phyloP scores from a whole-genome alignment of 192 early-diverging fungal species.

The Rhizophagus clarus region DNA sequence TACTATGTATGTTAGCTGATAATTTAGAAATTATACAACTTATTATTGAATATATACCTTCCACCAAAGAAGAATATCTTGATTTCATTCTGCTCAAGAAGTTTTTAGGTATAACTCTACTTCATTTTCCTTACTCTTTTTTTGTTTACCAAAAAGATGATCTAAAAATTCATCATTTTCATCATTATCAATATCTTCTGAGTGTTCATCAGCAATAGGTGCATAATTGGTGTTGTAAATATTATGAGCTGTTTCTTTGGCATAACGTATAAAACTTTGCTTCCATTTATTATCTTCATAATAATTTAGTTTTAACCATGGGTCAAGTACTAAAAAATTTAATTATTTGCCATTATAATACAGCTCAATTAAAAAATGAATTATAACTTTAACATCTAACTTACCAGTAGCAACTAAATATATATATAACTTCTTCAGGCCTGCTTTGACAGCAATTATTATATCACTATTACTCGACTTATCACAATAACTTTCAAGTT shows the following conservation, averaged over 20 bases:
- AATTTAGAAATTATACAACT: too few relatives aligned
- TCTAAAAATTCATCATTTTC: conserved; percentile 8
- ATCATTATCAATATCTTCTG: neutral
- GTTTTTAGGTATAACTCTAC: conserved; percentile 5
- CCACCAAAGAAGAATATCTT: conserved; percentile 1
- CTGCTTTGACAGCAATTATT: neutral
- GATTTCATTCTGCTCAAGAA: neutral
- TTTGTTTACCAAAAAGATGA: neutral
- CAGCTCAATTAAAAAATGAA: too few relatives aligned
- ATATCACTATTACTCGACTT: neutral
- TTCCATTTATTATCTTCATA: conserved; percentile 13
- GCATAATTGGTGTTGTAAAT: conserved; percentile 8
- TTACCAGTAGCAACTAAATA: conserved; percentile 4
- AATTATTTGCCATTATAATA: too few relatives aligned
- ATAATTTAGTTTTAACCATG: neutral
- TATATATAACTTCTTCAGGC: neutral
- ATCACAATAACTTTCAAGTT: neutral
- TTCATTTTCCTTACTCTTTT: conserved; percentile 1
- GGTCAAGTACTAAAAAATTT: neutral
- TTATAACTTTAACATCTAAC: too few relatives aligned
- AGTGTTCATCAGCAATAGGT: neutral
- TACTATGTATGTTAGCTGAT: too few relatives aligned
- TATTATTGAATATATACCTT: neutral
- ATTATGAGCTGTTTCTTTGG: neutral
- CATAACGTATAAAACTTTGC: neutral